phyloP scores from a whole-genome alignment of 805 yeast species.

The Lachancea mirantina region DNA sequence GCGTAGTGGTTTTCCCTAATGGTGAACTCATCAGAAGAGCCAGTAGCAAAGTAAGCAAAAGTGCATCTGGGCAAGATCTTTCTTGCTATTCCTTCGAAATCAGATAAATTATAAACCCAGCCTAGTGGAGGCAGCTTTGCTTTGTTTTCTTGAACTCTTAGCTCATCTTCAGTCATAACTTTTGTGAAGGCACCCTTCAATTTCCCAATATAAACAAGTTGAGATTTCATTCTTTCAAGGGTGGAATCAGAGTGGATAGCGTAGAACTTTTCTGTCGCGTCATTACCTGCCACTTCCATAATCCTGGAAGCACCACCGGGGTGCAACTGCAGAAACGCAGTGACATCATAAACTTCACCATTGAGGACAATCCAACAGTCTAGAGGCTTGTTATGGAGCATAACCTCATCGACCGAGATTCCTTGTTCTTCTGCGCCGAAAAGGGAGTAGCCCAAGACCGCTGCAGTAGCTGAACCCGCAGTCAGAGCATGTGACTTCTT shows the following conservation, averaged over 20 bases:
- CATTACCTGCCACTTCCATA: conserved; percentile 73
- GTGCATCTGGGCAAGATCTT: conserved; percentile 30
- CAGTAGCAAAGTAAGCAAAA: conserved; percentile 41
- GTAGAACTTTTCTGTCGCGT: conserved; percentile 53
- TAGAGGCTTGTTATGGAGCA: conserved; percentile 43
- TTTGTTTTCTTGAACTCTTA: conserved; percentile 11
- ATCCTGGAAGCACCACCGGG: conserved; percentile 83
- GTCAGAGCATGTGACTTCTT: conserved; percentile 11
- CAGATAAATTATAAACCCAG: conserved; percentile 31
- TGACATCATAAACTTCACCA: conserved; percentile 73
- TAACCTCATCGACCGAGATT: conserved; percentile 27
- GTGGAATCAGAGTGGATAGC: conserved; percentile 30
- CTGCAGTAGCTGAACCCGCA: conserved; percentile 11
- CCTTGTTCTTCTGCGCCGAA: conserved; percentile 9
- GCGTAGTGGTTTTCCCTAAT: conserved; percentile 39
- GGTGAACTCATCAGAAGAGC: conserved; percentile 44
- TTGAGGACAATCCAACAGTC: conserved; percentile 81
- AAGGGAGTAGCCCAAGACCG: conserved; percentile 8
- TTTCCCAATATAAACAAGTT: conserved; percentile 13
- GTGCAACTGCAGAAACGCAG: conserved; percentile 70
- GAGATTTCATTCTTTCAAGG: conserved; percentile 13
- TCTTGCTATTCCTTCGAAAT: conserved; percentile 37
- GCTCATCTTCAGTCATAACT: conserved; percentile 14
- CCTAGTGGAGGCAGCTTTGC: conserved; percentile 28
- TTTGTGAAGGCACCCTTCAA: conserved; percentile 12